Percentiles rank a stretch among this genome's conserved stretches.
These are phyloP conservation scores for Phytophthora syringae DNA, from an alignment of 352 stramenopile genomes.

Conservation along the genomic window DNA sequence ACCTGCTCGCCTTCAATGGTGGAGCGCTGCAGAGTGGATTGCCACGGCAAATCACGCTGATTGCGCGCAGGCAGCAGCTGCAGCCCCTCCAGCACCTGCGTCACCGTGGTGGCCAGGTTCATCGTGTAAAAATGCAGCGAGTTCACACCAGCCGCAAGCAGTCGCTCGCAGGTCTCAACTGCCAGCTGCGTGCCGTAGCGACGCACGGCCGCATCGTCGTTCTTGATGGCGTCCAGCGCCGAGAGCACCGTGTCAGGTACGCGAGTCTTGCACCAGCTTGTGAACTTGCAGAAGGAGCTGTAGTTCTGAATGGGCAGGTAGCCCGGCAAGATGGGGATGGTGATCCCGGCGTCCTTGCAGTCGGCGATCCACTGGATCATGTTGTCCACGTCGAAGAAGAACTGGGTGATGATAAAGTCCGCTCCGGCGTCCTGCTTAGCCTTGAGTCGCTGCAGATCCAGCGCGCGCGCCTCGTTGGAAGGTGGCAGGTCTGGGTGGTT, in stretches of 20 bases:
- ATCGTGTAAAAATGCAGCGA: slow-evolving; percentile 96
- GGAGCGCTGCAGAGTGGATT: slow-evolving; percentile 68
- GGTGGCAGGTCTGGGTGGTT: slow-evolving; percentile 86
- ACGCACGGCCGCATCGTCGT: slow-evolving; percentile 95
- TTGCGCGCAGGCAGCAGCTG: slow-evolving; percentile 65
- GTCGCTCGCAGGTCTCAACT: slow-evolving; percentile 91
- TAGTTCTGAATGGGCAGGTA: slow-evolving; percentile 92
- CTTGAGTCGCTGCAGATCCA: slow-evolving; percentile 98
- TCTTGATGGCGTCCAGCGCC: slow-evolving; percentile 89
- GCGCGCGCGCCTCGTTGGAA: slow-evolving; percentile 68
- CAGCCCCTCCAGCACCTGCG: slow-evolving; percentile 81
- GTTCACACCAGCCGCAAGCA: slow-evolving; percentile 81
- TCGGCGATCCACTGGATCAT: slow-evolving; percentile 97
- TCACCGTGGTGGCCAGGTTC: slow-evolving; percentile 92
- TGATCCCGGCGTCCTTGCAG: slow-evolving; percentile 92
- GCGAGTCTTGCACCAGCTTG: slow-evolving; percentile 97
- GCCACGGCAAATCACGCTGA: slow-evolving; percentile 78
- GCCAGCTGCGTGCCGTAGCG: slow-evolving; percentile 95
- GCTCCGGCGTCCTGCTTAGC: slow-evolving; percentile 96
- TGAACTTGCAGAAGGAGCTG: slow-evolving; percentile 98
- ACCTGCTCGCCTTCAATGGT: slow-evolving; percentile 88
- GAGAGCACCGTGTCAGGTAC: slow-evolving; percentile 89
- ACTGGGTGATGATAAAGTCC: slow-evolving; percentile 99
- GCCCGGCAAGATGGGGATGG: slow-evolving; percentile 96
- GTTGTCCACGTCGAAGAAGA: slow-evolving; percentile 99